Conservation (phyloP, 352 stramenopile genomes). For the Pythium rishiriense region DNA sequence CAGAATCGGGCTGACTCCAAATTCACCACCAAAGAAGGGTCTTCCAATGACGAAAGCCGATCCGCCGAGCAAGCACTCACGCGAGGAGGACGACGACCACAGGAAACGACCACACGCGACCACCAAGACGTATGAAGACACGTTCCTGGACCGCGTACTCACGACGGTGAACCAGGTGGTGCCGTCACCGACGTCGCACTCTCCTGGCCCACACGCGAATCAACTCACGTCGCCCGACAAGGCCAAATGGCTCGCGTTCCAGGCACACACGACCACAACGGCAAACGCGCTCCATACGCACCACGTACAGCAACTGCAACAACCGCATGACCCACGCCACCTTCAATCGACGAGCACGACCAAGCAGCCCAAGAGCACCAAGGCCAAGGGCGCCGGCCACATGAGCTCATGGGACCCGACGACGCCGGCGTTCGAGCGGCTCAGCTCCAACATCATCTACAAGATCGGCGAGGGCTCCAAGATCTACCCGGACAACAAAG, state of each 20-base stretch:
- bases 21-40: constrained; percentile 23
- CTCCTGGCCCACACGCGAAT: constrained; percentile 22
- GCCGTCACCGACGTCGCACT: constrained; percentile 1
- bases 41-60: background rate
- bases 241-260: constrained; percentile 44
- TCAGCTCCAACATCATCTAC: constrained; percentile 87
- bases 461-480: constrained; percentile 78
- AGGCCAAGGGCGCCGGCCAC: background rate
- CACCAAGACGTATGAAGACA: constrained; percentile 66
- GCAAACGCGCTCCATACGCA: background rate
- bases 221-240: constrained; percentile 37
- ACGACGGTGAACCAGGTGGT: constrained; percentile 56
- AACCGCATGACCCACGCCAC: background rate
- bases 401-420: constrained; percentile 65
- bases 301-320: no score
- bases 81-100: constrained; percentile 25
- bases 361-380: background rate
- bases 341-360: background rate
- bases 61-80: background rate
- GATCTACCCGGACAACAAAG: constrained; percentile 70
- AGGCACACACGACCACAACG: constrained; percentile 28
- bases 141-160: constrained; percentile 87
- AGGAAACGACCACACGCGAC: background rate
- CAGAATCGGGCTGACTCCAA: background rate
- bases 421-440: constrained; percentile 84